Base-by-base conservation (phyloP, 2,329 filamentous ascomycete genomes). In the Sarocladiaceae sp. region DNA sequence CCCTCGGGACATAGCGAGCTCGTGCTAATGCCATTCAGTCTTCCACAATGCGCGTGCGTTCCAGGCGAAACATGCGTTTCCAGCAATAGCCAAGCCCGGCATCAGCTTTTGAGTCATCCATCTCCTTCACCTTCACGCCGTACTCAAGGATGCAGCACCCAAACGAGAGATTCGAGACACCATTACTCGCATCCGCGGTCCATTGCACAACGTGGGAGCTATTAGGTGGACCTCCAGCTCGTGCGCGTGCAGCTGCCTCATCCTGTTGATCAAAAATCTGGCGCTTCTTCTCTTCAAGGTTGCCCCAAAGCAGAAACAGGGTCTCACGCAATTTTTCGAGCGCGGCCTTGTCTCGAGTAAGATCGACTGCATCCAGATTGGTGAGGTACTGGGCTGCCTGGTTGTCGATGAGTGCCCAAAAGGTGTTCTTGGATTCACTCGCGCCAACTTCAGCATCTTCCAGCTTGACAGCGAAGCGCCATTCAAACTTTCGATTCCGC, bases 281-380 rank as follows among this genome's bases (percentile, higher is more conserved):
- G 3, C 24, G 15, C 57, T 85, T 88, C 39, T 68, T 61, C 58
- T 95, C 88, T 57, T 90, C 82, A 1, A 96, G 69, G 48, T 95
- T 78, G 2, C 91, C 91, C 90, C 91, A 97, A 2, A 96, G 69
- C 27, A 79, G 67, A 58, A 83, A 91, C 45, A 96, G 69, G 53
- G 76, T 82, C 52, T 94, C 78, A 42, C 78, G 75, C 4, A 96
- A 64, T 6, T 60, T 50, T 3, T 54, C 58, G 1, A 93, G 65
- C 1, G 64, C 55, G 0, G 60, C 43, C 2, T 62, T 53, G 34
- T 84, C 66, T n/a, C 62, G 58, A 16, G 72, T 73, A 26, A 95
- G 70, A 59, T 78, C 62, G 39, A 61, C 60, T 1, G 76, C 75
- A 43, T 77, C 68, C 5, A 77, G 57, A 32, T 58, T 56, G 0